Conservation (phyloP, 805 yeast genomes). For the Sungouiella thailandica region DNA sequence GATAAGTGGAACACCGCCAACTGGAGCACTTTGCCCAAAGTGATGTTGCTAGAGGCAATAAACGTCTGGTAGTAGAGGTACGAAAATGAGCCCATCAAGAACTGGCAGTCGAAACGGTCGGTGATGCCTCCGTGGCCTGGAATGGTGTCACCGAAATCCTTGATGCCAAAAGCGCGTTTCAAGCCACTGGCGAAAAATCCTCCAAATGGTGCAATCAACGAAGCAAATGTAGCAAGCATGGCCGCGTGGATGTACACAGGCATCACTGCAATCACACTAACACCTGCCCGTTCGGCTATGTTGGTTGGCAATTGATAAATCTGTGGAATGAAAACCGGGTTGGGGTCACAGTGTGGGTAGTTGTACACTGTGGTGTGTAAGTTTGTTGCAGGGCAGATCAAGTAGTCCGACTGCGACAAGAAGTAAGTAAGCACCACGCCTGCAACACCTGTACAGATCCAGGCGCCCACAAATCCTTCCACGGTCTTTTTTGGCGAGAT, state of each 20-base stretch:
- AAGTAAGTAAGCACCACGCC: conserved; percentile 63
- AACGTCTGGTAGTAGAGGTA: conserved; percentile 92
- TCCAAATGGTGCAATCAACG: conserved; percentile 96
- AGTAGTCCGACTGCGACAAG: conserved; percentile 60
- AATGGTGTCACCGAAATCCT: conserved; percentile 96
- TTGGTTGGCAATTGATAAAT: conserved; percentile 70
- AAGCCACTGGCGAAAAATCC: conserved; percentile 98
- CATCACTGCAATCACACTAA: conserved; percentile 55
- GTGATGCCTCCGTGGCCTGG: conserved; percentile 99
- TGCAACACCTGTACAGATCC: conserved; percentile 84
- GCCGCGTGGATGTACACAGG: conserved; percentile 91
- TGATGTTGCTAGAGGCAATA: conserved; percentile 65
- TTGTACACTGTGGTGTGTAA: conserved; percentile 58
- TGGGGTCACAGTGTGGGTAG: conserved; percentile 68
- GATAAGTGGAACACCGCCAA: conserved; percentile 66
- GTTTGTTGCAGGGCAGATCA: conserved; percentile 83
- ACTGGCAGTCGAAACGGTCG: conserved; percentile 96
- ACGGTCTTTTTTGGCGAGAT: conserved; percentile 97
- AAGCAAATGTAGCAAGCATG: conserved; percentile 87
- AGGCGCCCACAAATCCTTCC: conserved; percentile 96
- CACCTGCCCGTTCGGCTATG: conserved; percentile 44
- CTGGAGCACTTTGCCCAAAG: conserved; percentile 72
- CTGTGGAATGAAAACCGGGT: conserved; percentile 85
- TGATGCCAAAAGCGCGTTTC: conserved; percentile 91
- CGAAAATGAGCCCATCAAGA: conserved; percentile 93